phyloP scores from a whole-genome alignment of 495 filamentous ascomycete genomes.

The Xylaria telfairii region DNA sequence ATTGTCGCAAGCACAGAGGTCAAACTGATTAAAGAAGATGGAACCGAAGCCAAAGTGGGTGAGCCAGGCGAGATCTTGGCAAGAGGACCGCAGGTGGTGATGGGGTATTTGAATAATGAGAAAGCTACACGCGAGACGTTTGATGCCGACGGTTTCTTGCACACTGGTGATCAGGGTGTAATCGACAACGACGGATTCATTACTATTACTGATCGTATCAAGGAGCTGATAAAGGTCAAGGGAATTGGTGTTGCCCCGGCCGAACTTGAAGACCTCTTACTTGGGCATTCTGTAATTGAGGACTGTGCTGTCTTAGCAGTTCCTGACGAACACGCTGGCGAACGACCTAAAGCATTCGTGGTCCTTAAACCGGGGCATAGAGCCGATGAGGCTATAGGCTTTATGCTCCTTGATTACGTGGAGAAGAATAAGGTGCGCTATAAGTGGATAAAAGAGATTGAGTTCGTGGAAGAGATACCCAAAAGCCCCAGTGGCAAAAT shows the following conservation, averaged over 20 bases:
- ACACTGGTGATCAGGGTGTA: conserved; percentile 71
- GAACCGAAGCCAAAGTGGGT: conserved; percentile 52
- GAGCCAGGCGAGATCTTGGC: conserved; percentile 68
- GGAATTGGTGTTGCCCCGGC: conserved; percentile 74
- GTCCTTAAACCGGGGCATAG: conserved; percentile 53
- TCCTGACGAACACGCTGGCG: conserved; percentile 65
- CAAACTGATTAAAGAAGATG: conserved; percentile 63
- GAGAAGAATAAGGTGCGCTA: conserved; percentile 65
- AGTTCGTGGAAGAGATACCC: conserved; percentile 68
- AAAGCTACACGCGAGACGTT: conserved; percentile 64
- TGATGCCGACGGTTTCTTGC: conserved; percentile 65
- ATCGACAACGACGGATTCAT: conserved; percentile 66
- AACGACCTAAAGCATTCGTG: conserved; percentile 69
- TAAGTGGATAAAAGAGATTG: conserved; percentile 71
- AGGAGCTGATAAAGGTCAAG: conserved; percentile 81
- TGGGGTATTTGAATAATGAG: conserved; percentile 56
- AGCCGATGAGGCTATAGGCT: conserved; percentile 41
- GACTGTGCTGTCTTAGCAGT: conserved; percentile 66
- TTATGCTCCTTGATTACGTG: conserved; percentile 60
- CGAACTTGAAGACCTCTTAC: conserved; percentile 69
- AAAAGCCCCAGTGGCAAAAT: conserved; percentile 75
- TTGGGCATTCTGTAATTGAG: conserved; percentile 63
- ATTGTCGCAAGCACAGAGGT: conserved; percentile 64
- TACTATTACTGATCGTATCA: conserved; percentile 76
- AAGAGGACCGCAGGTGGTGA: conserved; percentile 61